Evolutionary conservation across 805 yeast genomes (phyloP), one percentile per base, ranked within the genome.

Genomic region (Wickerhamomyces hampshirensis): DNA sequence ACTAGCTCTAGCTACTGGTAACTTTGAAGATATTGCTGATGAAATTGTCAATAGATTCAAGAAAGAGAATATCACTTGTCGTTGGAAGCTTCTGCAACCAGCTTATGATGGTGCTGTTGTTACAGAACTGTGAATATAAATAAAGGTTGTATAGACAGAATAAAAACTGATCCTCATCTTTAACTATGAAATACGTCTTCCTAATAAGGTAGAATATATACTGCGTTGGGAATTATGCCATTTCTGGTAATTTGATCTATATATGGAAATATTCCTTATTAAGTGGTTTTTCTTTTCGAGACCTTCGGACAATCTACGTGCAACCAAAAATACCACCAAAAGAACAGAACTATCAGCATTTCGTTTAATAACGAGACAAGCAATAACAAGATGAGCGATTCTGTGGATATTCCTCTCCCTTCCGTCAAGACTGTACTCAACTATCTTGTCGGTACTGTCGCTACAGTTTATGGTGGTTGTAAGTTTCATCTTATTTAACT

Each of bases 71-170:
- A 84, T 93, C 40, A 60, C 67, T 23, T 89, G 97, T 56, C 63
- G 71, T 23, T 89, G 96, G 95, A 78, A 83, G 57, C 62, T 93
- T 33, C 71, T 93, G 35, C 89, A 82, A 41, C 80, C 86, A 28
- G 97, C 98, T 3, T 69, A 76, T 50, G 95, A 87, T 12, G 98
- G 97, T 44, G 93, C 96, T 14, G 62, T 67, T 12, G 82, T 82
- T 17, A 60, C 59, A 18, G 64, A 68, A 46, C 38, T 37, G 12
- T 43, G 21, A 27, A 26, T 23, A 29, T 10, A 12, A 12, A 12
- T 29, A 12, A n/a, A n/a, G n/a, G n/a, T n/a, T n/a, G n/a, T n/a
- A n/a, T n/a, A n/a, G n/a, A n/a, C n/a, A n/a, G n/a, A n/a, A n/a
- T n/a, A n/a, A n/a, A n/a, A n/a, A n/a, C n/a, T n/a, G n/a, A n/a